A percentile compares a stretch with the other conserved stretches of the same genome.
phyloP scores from a whole-genome alignment of 75 land plant genomes.

The Cryptomeria japonica region DNA sequence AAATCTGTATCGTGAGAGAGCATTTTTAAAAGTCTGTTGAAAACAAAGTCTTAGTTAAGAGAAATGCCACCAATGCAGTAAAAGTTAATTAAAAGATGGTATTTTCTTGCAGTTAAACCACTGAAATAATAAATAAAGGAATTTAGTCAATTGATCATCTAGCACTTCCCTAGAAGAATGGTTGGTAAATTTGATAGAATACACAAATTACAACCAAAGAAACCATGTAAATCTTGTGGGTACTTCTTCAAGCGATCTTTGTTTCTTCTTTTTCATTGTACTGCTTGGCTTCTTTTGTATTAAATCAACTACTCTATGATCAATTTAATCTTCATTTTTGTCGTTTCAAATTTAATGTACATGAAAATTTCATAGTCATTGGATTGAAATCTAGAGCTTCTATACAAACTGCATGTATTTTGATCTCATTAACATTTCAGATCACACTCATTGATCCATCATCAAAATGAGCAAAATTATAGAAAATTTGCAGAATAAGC shows the following conservation, averaged over 20 bases:
- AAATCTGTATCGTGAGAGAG: constrained; percentile 82
- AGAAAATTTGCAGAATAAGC: too few species aligned
- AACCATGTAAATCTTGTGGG: background rate
- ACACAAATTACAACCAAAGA: background rate
- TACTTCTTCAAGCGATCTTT: background rate
- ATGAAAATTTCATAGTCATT: too few species aligned
- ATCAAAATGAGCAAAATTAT: too few species aligned
- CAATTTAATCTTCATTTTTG: too few species aligned
- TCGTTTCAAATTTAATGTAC: too few species aligned
- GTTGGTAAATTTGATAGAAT: background rate
- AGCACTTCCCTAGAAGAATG: background rate
- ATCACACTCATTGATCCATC: too few species aligned
- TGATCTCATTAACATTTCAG: too few species aligned
- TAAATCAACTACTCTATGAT: background rate
- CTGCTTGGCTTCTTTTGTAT: background rate
- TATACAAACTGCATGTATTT: too few species aligned
- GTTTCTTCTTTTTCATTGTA: background rate
- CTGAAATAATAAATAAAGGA: background rate
- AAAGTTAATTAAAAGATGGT: background rate
- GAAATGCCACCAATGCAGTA: background rate
- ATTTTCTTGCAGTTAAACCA: background rate
- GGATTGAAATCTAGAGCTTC: too few species aligned
- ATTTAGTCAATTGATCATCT: background rate
- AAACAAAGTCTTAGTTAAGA: background rate
- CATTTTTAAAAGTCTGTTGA: constrained; percentile 90